These are phyloP conservation scores for Caryopteris hybrid DNA, from an alignment of 305 asterid genomes.

Conservation along the genomic window DNA sequence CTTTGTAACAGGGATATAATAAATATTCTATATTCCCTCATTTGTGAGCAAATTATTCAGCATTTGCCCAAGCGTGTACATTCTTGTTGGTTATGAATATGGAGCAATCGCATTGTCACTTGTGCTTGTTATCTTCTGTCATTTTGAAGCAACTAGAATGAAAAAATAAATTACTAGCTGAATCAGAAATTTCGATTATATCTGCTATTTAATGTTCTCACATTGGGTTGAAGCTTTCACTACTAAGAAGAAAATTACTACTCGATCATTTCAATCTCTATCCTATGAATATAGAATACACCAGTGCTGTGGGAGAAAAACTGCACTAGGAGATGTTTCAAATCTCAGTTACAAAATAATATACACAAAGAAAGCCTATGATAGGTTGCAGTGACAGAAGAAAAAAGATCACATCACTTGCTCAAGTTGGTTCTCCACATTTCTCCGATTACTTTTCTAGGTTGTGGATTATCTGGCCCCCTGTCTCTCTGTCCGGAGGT, in stretches of 20 bases:
- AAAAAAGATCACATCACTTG: slow-evolving; percentile 5
- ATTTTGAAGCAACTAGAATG: background rate
- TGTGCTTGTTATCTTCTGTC: background rate
- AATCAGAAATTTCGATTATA: background rate
- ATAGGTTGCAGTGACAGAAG: background rate
- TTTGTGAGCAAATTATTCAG: too few species aligned
- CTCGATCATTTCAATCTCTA: background rate
- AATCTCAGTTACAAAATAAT: background rate
- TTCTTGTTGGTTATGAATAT: slow-evolving; percentile 1
- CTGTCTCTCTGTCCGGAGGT: slow-evolving; percentile 87
- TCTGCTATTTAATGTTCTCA: background rate
- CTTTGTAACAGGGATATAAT: background rate
- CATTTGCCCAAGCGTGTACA: background rate
- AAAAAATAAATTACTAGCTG: background rate
- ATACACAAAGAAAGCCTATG: background rate
- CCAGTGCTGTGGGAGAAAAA: background rate
- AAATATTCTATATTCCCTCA: background rate
- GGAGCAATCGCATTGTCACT: background rate
- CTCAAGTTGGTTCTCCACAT: slow-evolving; percentile 71
- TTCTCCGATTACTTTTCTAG: slow-evolving; percentile 59
- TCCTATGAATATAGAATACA: background rate
- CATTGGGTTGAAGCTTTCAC: background rate
- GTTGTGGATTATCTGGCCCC: slow-evolving; percentile 77
- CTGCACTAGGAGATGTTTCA: background rate
- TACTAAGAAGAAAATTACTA: background rate